Base-by-base conservation (phyloP, 2,329 filamentous ascomycete genomes). In the Lasiodiplodia sp. region DNA sequence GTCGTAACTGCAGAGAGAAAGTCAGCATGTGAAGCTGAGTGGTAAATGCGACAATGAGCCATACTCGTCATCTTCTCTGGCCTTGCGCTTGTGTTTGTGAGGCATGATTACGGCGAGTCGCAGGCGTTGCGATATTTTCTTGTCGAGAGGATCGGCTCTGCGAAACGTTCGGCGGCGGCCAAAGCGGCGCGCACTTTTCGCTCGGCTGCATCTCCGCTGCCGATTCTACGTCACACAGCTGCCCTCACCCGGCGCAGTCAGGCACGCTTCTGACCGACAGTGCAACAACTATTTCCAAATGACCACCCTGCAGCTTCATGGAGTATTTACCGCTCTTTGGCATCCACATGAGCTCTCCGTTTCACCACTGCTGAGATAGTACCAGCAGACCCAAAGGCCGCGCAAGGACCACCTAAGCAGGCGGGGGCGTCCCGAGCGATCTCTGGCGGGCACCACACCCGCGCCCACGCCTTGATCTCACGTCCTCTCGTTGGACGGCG, bases 61-160 rank as follows among this genome's bases (percentile, higher is more conserved):
- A 72, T 78, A 90, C 89, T 83, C 83, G 60, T 83, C 82, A 69
- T 89, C 86, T 63, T 84, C 83, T 12, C 83, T 84, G 68, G 76
- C 87, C 72, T 79, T 76, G 71, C 92, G 86, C 71, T 91, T 95
- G 79, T 96, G 93, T 82, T 96, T 96, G 82, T 95, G 92, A 78
- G 93, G 93, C 93, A 96, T 96, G 71, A 62, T 53, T 71, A 62
- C 57, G 57, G 56, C n/a, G 40, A 37, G 8, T 53, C 14, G 44
- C 18, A n/a, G 21, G 44, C 4, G 60, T n/a, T 34, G 66, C 53
- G 40, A 37, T 60, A 38, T 37, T 64, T 64, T 64, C 28, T 51
- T 64, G 60, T 64, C 44, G 57, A 16, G 51, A 56, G 47, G n/a
- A 21, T 37, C 40, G 38, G 25, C n/a, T 37, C 31, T 31, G 49